phyloP scores from a whole-genome alignment of 495 filamentous ascomycete genomes.

The Barbatosphaeria neglecta region DNA sequence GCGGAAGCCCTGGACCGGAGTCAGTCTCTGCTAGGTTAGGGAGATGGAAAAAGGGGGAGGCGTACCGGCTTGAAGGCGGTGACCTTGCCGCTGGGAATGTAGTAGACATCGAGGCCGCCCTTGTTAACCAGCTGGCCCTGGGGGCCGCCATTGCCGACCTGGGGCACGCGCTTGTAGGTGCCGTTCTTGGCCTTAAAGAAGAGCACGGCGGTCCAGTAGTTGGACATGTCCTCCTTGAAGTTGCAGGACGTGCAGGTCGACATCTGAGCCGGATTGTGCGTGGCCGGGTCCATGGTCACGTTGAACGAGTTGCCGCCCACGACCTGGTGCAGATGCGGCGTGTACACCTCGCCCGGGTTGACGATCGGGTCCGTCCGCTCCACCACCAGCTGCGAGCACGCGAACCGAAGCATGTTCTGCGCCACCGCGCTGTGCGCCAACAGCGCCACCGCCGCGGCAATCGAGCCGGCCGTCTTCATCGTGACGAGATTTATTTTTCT shows the following conservation, averaged over 20 bases:
- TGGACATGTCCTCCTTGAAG: conserved; percentile 58
- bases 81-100: conserved; percentile 31
- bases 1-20: conserved; percentile 48
- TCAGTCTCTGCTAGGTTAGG: conserved; percentile 3
- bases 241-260: conserved; percentile 63
- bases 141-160: conserved; percentile 47
- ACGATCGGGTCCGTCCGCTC: conserved; percentile 41
- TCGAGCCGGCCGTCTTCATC: conserved; percentile 40
- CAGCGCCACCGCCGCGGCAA: conserved; percentile 32
- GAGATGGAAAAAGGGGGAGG: conserved; percentile 20
- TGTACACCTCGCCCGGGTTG: conserved; percentile 38
- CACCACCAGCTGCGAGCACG: conserved; percentile 45
- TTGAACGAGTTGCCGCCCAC: conserved; percentile 55
- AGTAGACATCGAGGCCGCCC: conserved; percentile 38
- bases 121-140: conserved; percentile 60
- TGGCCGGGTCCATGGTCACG: conserved; percentile 50
- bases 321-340: conserved; percentile 41
- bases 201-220: conserved; percentile 69
- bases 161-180: conserved; percentile 54
- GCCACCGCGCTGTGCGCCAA: conserved; percentile 34
- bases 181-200: conserved; percentile 63
- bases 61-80: conserved; percentile 46
- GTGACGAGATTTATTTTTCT: conserved; percentile 17
- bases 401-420: conserved; percentile 44
- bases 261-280: conserved; percentile 35